Evolutionary conservation across 2,329 filamentous ascomycete genomes (phyloP), one percentile per base, ranked within the genome.

Genomic region (Dactylellina leptospora): DNA sequence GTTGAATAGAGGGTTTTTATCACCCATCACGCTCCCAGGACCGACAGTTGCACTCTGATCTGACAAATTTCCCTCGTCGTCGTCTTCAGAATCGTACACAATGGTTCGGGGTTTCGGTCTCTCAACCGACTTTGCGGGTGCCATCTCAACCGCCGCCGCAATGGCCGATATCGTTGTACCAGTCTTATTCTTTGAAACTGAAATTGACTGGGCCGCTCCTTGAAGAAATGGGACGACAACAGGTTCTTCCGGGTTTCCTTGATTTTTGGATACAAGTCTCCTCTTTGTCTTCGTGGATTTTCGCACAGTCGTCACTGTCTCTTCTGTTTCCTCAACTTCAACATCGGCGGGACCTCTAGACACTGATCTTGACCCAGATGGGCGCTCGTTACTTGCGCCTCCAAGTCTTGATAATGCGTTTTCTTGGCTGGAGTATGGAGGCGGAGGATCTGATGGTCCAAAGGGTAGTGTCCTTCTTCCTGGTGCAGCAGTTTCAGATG

Each of bases 351-450:
- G 16, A 5, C 40, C 54, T 13, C 22, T 47, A 1, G 38, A 53
- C 10, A 18, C 5, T 13, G 55, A 38, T 18, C n/a, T 47, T 18
- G 22, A 1, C 23, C 13, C 13, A 5, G 47, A n/a, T n/a, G 18
- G 40, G 3, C 27, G 54, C 13, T 23, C 30, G 40, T 4, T 4
- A 28, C 6, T 9, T 23, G 28, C 40, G 1, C 13, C 18, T 20
- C 38, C 13, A 8, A 4, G 22, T 10, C 54, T 28, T 9, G n/a
- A n/a, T n/a, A n/a, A 16, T 5, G 11, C 8, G 47, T 27, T 45
- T 6, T 64, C 53, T 54, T 72, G 68, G 42, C 59, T 72, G 9
- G 68, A 60, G n/a, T 72, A 72, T n/a, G 59, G 68, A 8, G 59
- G 68, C 13, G 68, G 68, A 10, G 68, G 68, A 11, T 72, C 59